phyloP scores from a whole-genome alignment of 441 rosid genomes.

The Pelargonium fulgidum region DNA sequence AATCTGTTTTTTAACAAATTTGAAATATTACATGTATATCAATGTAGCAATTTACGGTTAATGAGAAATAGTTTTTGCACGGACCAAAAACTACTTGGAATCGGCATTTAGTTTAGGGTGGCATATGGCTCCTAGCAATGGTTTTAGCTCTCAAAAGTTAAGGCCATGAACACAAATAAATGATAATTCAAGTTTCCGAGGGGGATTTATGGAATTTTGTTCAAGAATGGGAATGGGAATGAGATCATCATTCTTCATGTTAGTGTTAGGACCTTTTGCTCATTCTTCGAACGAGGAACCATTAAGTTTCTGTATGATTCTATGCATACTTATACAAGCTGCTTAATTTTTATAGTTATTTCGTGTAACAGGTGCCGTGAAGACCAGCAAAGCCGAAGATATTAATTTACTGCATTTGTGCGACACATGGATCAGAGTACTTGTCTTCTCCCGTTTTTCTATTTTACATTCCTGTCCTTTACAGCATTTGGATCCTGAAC shows the following conservation, averaged over 20 bases:
- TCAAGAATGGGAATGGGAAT: too few relatives aligned
- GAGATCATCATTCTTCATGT: too few relatives aligned
- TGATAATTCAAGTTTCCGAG: too few relatives aligned
- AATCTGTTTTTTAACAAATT: too few relatives aligned
- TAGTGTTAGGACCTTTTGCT: too few relatives aligned
- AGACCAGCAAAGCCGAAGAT: constrained; percentile 19
- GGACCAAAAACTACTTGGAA: too few relatives aligned
- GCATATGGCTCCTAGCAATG: not conserved
- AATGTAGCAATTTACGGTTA: too few relatives aligned
- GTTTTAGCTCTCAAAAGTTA: not conserved
- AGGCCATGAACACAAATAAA: not conserved
- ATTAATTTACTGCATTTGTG: constrained; percentile 10
- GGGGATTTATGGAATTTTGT: too few relatives aligned
- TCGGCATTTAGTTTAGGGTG: not conserved
- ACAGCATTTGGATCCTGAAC: not conserved
- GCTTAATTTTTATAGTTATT: not conserved
- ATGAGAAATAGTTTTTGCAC: too few relatives aligned
- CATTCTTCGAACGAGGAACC: not conserved
- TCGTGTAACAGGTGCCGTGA: constrained; percentile 24
- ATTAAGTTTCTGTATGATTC: not conserved
- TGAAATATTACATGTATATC: too few relatives aligned
- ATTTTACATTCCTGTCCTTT: not conserved
- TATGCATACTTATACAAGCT: not conserved
- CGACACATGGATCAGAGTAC: constrained; percentile 33
- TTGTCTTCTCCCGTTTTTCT: constrained; percentile 2